Percentiles rank a stretch among this genome's conserved stretches.
Evolutionary conservation across 1,284 basidiomycete genomes (phyloP).

Genomic region (Cryptococcus sp.): DNA sequence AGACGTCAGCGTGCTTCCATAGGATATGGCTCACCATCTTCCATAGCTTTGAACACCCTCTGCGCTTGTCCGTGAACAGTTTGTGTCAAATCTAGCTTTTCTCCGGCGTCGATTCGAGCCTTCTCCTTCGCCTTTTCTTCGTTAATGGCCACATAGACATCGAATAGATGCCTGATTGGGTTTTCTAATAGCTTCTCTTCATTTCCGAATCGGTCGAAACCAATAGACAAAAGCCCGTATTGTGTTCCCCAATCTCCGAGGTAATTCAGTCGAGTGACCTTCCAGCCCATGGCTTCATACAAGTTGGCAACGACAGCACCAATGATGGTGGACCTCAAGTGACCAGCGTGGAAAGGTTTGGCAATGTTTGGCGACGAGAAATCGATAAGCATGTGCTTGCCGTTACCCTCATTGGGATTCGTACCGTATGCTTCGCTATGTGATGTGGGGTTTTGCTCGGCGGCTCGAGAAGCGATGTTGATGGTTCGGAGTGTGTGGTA

Average conservation of each 20-base stretch:
- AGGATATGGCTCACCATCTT: constrained; percentile 59
- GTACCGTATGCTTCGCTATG: constrained; percentile 63
- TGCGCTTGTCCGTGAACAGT: constrained; percentile 75
- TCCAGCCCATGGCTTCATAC: constrained; percentile 90
- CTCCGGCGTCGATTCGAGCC: constrained; percentile 48
- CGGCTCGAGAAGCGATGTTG: constrained; percentile 58
- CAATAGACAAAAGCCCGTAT: constrained; percentile 78
- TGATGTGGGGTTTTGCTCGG: constrained; percentile 30
- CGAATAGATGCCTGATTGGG: constrained; percentile 89
- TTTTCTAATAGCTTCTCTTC: constrained; percentile 78
- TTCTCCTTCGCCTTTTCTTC: constrained; percentile 61
- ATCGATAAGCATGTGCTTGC: constrained; percentile 64
- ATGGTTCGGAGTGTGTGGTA: constrained; percentile 77
- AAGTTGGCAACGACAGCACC: constrained; percentile 90
- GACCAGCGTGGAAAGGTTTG: constrained; percentile 97
- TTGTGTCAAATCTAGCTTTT: constrained; percentile 29
- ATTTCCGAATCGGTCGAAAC: constrained; percentile 87
- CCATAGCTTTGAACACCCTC: constrained; percentile 92
- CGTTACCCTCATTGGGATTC: constrained; percentile 62
- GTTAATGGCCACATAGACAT: constrained; percentile 89
- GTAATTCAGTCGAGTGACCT: constrained; percentile 88
- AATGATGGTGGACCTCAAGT: constrained; percentile 94
- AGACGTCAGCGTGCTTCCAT: background rate
- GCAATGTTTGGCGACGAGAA: constrained; percentile 98
- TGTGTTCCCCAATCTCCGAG: constrained; percentile 92